Base-by-base conservation (phyloP, 371 early-diverging fungal species). In the Apophysomyces elegans region DNA sequence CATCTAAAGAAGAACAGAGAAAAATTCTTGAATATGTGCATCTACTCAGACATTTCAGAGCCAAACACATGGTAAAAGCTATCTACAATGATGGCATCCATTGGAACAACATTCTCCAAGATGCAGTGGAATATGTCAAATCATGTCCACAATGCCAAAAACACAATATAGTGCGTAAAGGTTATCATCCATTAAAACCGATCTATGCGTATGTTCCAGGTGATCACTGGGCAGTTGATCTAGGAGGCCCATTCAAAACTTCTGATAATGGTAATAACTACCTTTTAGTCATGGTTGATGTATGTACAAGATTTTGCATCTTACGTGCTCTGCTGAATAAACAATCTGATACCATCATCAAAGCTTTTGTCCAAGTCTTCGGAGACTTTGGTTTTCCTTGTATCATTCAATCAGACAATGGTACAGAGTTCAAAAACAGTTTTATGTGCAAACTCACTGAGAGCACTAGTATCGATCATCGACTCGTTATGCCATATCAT, bases 401-500 rank as follows among this genome's bases (percentile, higher is more conserved):
- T 21, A 54, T 73, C 1, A 60, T 71, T 1, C 64, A 66, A 61
- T 39, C 54, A 5, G 74, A 75, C 62, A 78, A 75, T 65, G 76
- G 76, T 16, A 62, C 63, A 14, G 72, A 79, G 61, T 73, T 69
- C 32, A 54, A 57, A 3, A 73, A 73, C 58, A 32, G 54, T n/a
- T 41, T 64, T 18, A 56, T 64, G 39, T 6, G 43, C 16, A 39
- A 37, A 37, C 18, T 68, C 13, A 43, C 14, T 11, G 37, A 62
- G 44, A 39, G 8, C 0, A 21, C 61, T 11, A 43, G 60, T 9
- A 35, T 65, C n/a, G 50, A 59, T 11, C 59, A 65, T 47, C n/a
- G 60, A 7, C 41, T 46, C 0, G 37, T 56, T 13, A 36, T 11
- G 21, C 67, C 67, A 5, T 67, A 61, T 26, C 58, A 61, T 36